phyloP scores from a whole-genome alignment of 495 filamentous ascomycete species.

The Talaromyces nanjingensis region DNA sequence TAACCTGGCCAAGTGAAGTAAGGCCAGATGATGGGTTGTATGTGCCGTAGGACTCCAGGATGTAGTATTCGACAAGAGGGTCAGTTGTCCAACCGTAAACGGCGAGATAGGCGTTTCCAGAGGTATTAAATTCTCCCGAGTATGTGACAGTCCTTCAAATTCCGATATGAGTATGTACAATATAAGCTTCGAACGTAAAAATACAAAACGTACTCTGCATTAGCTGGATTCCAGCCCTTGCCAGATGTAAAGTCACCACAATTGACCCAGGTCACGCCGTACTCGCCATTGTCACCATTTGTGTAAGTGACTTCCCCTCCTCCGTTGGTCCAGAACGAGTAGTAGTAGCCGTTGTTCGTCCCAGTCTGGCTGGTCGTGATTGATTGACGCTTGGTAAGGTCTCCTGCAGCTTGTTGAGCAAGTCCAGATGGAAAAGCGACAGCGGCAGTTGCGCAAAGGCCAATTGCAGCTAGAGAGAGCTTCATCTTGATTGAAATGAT shows the following conservation, averaged over 20 bases:
- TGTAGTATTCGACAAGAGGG: constrained; percentile 60
- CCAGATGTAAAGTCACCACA: not conserved
- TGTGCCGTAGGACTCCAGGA: constrained; percentile 51
- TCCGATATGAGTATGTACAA: not conserved
- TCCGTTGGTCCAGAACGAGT: not conserved
- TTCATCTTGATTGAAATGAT: not conserved
- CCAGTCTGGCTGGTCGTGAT: not conserved
- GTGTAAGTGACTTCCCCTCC: not conserved
- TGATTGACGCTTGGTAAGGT: not conserved
- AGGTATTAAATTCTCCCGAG: constrained; percentile 38
- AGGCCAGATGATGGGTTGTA: constrained; percentile 35
- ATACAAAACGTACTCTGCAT: not conserved
- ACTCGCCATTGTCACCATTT: not conserved
- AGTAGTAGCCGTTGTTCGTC: not conserved
- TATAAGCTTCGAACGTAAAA: not conserved
- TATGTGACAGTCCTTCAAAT: constrained; percentile 43
- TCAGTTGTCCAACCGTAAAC: constrained; percentile 58
- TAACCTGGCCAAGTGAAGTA: constrained; percentile 45
- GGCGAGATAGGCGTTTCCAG: constrained; percentile 46
- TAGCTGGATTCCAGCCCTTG: not conserved
- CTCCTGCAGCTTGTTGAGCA: not conserved
- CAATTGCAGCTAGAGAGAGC: not conserved
- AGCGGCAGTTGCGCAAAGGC: not conserved
- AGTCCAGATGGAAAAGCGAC: not conserved
- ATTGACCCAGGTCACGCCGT: not conserved